These are phyloP conservation scores for Globisporangium nunn DNA, from an alignment of 352 stramenopile genomes.

Conservation along the genomic window DNA sequence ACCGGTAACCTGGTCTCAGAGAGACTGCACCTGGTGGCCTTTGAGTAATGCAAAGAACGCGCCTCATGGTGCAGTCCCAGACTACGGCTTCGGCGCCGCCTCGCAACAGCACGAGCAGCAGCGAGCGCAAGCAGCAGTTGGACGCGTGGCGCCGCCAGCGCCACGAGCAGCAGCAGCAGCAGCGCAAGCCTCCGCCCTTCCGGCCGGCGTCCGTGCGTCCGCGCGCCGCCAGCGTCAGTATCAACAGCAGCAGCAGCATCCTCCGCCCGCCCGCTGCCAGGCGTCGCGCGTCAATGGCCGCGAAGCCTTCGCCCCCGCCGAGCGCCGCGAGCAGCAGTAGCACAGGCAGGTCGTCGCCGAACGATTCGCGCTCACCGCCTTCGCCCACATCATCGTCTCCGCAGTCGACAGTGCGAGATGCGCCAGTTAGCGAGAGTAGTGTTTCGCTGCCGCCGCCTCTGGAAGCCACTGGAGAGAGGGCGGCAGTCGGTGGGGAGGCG, in stretches of 20 bases:
- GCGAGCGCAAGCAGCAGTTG: constrained; percentile 21
- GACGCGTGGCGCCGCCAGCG: constrained; percentile 16
- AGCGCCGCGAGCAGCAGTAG: background rate
- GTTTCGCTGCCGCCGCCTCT: too few species aligned
- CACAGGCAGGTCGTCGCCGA: background rate
- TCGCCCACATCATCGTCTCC: background rate
- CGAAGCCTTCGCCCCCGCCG: background rate
- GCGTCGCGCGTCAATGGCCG: background rate
- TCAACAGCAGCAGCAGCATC: background rate
- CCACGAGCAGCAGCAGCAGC: constrained; percentile 5
- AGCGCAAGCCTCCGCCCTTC: constrained; percentile 5
- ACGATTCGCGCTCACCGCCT: background rate
- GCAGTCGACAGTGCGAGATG: background rate
- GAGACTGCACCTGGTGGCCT: too few species aligned
- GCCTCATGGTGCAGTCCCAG: constrained; percentile 7
- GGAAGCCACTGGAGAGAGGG: background rate
- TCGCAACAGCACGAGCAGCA: background rate
- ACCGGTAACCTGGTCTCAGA: too few species aligned
- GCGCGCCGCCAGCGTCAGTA: constrained; percentile 5
- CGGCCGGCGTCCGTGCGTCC: constrained; percentile 2
- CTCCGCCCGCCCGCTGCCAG: background rate
- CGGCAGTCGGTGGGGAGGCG: background rate
- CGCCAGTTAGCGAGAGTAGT: background rate
- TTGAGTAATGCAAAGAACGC: background rate
- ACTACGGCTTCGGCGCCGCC: background rate